Conservation (phyloP, 2,329 filamentous ascomycete genomes). For the Fusarium avenaceum region DNA sequence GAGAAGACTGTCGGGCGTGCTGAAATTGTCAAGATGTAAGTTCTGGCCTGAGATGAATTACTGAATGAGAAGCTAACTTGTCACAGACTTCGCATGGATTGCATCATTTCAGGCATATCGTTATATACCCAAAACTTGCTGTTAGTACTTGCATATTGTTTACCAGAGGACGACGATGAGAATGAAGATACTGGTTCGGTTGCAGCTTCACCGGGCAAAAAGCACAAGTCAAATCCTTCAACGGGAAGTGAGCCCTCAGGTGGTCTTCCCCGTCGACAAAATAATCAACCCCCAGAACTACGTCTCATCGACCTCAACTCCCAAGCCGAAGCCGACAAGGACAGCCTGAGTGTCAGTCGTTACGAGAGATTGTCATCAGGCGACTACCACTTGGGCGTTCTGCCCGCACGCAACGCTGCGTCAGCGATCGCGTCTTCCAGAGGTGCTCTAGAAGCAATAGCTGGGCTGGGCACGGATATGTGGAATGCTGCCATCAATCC, state of each 20-base stretch:
- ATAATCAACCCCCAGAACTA: slow-evolving; percentile 87
- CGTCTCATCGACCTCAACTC: slow-evolving; percentile 90
- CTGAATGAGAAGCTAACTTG: slow-evolving; percentile 64
- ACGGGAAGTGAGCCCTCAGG: slow-evolving; percentile 70
- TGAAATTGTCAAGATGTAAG: slow-evolving; percentile 93
- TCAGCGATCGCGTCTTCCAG: slow-evolving; percentile 74
- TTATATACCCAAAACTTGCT: slow-evolving; percentile 94
- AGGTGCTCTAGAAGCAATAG: slow-evolving; percentile 82
- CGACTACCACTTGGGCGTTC: slow-evolving; percentile 90
- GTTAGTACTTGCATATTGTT: slow-evolving; percentile 91
- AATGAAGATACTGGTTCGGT: slow-evolving; percentile 45
- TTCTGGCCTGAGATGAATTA: slow-evolving; percentile 60
- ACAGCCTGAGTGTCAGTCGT: slow-evolving; percentile 86
- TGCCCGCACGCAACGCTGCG: slow-evolving; percentile 80
- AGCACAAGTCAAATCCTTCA: slow-evolving; percentile 60
- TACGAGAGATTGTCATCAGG: slow-evolving; percentile 88
- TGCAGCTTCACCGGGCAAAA: slow-evolving; percentile 49
- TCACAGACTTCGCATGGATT: slow-evolving; percentile 89
- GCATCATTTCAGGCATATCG: slow-evolving; percentile 96
- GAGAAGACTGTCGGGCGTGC: slow-evolving; percentile 82
- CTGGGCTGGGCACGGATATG: slow-evolving; percentile 79
- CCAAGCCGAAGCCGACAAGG: slow-evolving; percentile 88
- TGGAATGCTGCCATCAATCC: slow-evolving; percentile 94
- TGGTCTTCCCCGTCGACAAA: slow-evolving; percentile 78
- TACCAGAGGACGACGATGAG: slow-evolving; percentile 74